Evolutionary conservation across 805 yeast genomes (phyloP), one percentile per base, ranked within the genome.

Genomic region (Candida sonorensis): DNA sequence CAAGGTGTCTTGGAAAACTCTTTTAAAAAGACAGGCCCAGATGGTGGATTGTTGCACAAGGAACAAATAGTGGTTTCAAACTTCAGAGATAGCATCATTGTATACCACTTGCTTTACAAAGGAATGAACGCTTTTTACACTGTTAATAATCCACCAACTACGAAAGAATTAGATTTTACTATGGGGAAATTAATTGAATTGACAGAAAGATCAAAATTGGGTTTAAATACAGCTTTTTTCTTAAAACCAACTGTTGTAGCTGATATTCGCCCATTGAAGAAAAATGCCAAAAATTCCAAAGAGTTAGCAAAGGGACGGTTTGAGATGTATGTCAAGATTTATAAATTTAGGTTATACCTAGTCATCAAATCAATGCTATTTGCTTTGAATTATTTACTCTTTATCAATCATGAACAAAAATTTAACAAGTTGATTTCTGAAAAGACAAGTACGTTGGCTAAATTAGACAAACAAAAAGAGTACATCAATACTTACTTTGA

Each of bases 11-110:
- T 60, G 24, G 58, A 55, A 27, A 57, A 54, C 32, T 49, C 57
- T 8, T 60, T 57, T 44, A 46, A 36, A 26, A 59, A 59, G 14
- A 27, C 27, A 10, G 10, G 7, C 10, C 21, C 25, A n/a, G 26
- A 26, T 26, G 30, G 30, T 27, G 37, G 37, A 12, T 29, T 45
- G n/a, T 40, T 59, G 29, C 48, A 50, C 23, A 44, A 51, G 38
- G 78, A 72, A 41, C 53, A 68, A 23, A 55, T 65, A 15, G 69
- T 72, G 18, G 71, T 72, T 7, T 58, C 63, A 30, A 66, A 67
- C 45, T 64, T 67, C 26, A 66, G 67, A 16, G 61, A 64, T 17
- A 69, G 72, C 29, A 63, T 64, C 35, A 61, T 62, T 26, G 62
- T 70, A 20, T 73, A 71, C 45, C 54, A 58, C 21, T 46, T 68